Conservation (phyloP, 306 rosid species). For the Sesbania bispinosa region DNA sequence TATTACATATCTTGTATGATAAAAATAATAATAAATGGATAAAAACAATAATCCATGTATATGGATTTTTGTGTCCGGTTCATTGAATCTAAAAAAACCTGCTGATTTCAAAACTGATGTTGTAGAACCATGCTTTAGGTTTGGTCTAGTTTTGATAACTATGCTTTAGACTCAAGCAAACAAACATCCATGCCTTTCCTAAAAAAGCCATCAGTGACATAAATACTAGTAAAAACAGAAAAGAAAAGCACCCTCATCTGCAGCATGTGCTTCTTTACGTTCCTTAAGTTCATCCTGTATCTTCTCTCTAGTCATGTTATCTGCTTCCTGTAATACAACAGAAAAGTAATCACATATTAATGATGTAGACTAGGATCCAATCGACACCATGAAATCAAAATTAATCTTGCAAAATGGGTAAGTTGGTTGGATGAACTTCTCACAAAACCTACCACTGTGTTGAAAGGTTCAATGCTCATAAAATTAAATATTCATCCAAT, state of each 20-base stretch:
- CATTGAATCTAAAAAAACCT: too few relatives aligned
- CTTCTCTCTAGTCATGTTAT: conserved; percentile 74
- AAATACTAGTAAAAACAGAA: background rate
- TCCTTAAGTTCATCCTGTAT: conserved; percentile 75
- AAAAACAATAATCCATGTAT: too few relatives aligned
- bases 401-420: too few relatives aligned
- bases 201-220: background rate
- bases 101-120: too few relatives aligned
- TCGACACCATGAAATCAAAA: background rate
- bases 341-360: background rate
- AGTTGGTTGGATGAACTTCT: background rate
- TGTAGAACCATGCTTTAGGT: too few relatives aligned
- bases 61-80: too few relatives aligned
- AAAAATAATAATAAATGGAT: too few relatives aligned
- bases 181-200: too few relatives aligned
- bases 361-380: background rate
- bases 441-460: background rate
- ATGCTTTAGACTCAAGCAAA: too few relatives aligned
- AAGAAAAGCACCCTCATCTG: conserved; percentile 71
- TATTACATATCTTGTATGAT: too few relatives aligned
- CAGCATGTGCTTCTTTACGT: conserved; percentile 85
- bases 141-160: too few relatives aligned
- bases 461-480: background rate
- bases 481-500: background rate
- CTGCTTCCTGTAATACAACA: conserved; percentile 63